phyloP scores from a whole-genome alignment of 1,284 basidiomycete genomes.

The Xanthoconium separans region DNA sequence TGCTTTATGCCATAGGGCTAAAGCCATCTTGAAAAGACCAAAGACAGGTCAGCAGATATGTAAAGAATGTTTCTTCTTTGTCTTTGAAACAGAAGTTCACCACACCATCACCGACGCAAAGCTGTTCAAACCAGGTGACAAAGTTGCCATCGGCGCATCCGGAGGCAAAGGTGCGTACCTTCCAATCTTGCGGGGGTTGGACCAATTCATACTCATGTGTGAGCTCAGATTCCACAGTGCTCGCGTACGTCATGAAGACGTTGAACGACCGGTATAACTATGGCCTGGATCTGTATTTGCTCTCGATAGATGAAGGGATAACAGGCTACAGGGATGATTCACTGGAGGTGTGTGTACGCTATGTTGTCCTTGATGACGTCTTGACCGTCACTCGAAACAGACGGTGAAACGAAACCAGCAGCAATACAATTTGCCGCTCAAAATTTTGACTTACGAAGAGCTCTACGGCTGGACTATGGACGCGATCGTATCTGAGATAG shows the following conservation, averaged over 20 bases:
- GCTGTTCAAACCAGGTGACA: slow-evolving; percentile 90
- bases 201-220: neutral
- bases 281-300: slow-evolving; percentile 86
- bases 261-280: slow-evolving; percentile 95
- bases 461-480: slow-evolving; percentile 99
- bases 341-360: slow-evolving; percentile 67
- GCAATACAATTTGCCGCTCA: slow-evolving; percentile 94
- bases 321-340: slow-evolving; percentile 98
- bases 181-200: neutral
- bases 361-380: neutral
- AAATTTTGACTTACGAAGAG: slow-evolving; percentile 94
- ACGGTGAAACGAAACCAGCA: slow-evolving; percentile 97
- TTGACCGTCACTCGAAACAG: slow-evolving; percentile 41
- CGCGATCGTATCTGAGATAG: slow-evolving; percentile 88
- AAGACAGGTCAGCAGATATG: slow-evolving; percentile 98
- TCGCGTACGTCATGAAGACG: slow-evolving; percentile 95
- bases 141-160: slow-evolving; percentile 96
- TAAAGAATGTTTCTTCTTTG: slow-evolving; percentile 92
- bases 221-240: slow-evolving; percentile 87
- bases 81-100: slow-evolving; percentile 98
- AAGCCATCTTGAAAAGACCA: slow-evolving; percentile 90
- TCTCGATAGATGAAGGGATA: slow-evolving; percentile 99
- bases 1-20: slow-evolving; percentile 71
- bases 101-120: slow-evolving; percentile 84
- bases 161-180: slow-evolving; percentile 85